Percentiles rank a stretch among this genome's conserved stretches.
phyloP scores from a whole-genome alignment of 1,284 basidiomycete species.

The Sporisorium iseilematis-ciliati region DNA sequence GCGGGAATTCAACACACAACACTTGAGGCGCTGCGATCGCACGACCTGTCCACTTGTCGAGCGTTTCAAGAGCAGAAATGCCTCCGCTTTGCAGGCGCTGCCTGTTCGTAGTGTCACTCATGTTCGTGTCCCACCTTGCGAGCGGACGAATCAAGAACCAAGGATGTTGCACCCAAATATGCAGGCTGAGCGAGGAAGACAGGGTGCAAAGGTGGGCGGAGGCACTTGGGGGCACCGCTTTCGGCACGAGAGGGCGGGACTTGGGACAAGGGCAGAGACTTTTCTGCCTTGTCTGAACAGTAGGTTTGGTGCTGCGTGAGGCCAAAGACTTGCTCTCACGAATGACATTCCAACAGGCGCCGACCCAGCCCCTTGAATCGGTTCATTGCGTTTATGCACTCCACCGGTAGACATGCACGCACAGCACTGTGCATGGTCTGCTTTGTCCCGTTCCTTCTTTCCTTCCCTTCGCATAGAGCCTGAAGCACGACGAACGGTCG shows the following conservation, averaged over 20 bases:
- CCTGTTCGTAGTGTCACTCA: too few species aligned
- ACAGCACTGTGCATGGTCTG: neutral
- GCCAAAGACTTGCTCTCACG: neutral
- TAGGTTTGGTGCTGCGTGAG: neutral
- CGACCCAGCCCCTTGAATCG: neutral
- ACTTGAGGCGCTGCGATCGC: neutral
- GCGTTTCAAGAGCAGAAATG: neutral
- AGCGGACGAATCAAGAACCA: too few species aligned
- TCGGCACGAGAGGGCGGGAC: neutral
- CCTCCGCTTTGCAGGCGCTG: too few species aligned
- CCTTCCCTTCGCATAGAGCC: too few species aligned
- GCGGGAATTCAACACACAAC: neutral
- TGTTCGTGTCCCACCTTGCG: too few species aligned
- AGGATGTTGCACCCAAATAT: too few species aligned
- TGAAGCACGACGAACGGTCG: neutral
- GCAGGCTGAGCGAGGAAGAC: too few species aligned
- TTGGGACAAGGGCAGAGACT: neutral
- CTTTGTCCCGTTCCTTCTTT: neutral
- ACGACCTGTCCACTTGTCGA: conserved; percentile 2
- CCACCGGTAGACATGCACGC: neutral
- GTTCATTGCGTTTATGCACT: neutral
- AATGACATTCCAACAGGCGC: neutral
- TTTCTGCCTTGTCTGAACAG: too few species aligned
- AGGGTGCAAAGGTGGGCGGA: too few species aligned
- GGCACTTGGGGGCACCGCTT: too few species aligned